phyloP scores from a whole-genome alignment of 192 early-diverging fungal species.

The Oehlia diaphana region DNA sequence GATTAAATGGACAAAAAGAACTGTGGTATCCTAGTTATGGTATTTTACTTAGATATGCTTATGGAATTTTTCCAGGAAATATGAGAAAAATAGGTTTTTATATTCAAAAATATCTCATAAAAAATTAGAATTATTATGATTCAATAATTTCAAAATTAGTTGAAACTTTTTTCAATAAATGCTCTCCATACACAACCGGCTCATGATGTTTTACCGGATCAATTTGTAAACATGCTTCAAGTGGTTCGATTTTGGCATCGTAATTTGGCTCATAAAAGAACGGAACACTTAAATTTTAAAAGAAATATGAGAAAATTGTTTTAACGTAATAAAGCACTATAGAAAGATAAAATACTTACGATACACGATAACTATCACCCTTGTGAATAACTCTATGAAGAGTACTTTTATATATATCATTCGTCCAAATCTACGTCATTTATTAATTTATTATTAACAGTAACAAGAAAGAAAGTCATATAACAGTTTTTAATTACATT shows the following conservation, averaged over 20 bases:
- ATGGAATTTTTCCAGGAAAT: not conserved
- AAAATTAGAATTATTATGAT: not conserved
- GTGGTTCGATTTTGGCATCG: conserved; percentile 48
- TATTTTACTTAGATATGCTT: not conserved
- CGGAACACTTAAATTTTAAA: conserved; percentile 32
- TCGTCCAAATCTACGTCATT: conserved; percentile 50
- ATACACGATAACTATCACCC: conserved; percentile 39
- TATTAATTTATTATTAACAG: not conserved
- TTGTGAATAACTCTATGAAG: conserved; percentile 56
- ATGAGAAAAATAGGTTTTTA: not conserved
- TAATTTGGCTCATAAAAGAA: conserved; percentile 57
- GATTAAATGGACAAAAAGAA: not conserved
- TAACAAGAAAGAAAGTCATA: not conserved
- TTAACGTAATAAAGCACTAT: not conserved
- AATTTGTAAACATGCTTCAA: conserved; percentile 32
- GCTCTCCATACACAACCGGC: conserved; percentile 50
- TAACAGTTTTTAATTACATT: conserved; percentile 25
- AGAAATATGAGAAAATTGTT: not conserved
- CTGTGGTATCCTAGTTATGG: not conserved
- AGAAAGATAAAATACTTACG: conserved; percentile 17
- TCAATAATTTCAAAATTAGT: not conserved
- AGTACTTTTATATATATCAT: conserved; percentile 47
- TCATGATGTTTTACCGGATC: conserved; percentile 26
- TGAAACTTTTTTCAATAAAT: conserved; percentile 44
- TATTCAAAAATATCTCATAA: not conserved